Base-by-base conservation (phyloP, 768 basidiomycete genomes). In the Pleurotus ostreatus region DNA sequence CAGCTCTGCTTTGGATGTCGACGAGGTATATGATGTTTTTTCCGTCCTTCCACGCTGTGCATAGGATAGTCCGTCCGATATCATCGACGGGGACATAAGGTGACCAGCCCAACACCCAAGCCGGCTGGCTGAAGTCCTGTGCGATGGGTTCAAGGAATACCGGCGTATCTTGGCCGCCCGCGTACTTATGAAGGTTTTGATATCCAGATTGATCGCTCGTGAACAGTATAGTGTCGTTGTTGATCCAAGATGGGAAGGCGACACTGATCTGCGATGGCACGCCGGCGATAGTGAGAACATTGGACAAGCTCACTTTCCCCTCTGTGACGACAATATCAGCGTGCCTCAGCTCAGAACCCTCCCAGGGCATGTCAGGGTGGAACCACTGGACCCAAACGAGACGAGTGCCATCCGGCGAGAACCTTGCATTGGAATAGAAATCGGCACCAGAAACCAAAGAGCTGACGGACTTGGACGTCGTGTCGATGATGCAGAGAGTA, bases 351-450 rank as follows among this genome's bases (percentile, higher is more conserved):
- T 80, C 70, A 1, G 78, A 72, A 2, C 83, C 85, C 61, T 87
- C 81, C 86, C 87, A 92, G 12, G 88, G 74, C 73, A 76, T 74
- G 56, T 74, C 72, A 6, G 75, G 74, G 46, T 86, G 86, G 59
- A 68, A 76, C 89, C 88, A 89, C 58, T 85, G 76, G 41, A 82
- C 71, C 83, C 84, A 92, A 1, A 76, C 78, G 15, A 90, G 61
- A 52, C 71, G 74, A 37, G 66, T 71, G 0, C 86, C 88, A 58
- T 84, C 78, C 0, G 83, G 78, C 26, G 82, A 82, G 70, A 87
- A 85, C 23, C 67, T 69, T 0, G 87, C 83, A 1, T 74, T 67
- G 0, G 78, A 70, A 66, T 87, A 88, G 66, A 87, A 87, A 64
- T 87, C 84, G 3, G 79, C 78, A 3, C 81, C 84, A 1, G 70